Conservation (phyloP, 257 asterid species). For the Jacaranda mimosifolia region DNA sequence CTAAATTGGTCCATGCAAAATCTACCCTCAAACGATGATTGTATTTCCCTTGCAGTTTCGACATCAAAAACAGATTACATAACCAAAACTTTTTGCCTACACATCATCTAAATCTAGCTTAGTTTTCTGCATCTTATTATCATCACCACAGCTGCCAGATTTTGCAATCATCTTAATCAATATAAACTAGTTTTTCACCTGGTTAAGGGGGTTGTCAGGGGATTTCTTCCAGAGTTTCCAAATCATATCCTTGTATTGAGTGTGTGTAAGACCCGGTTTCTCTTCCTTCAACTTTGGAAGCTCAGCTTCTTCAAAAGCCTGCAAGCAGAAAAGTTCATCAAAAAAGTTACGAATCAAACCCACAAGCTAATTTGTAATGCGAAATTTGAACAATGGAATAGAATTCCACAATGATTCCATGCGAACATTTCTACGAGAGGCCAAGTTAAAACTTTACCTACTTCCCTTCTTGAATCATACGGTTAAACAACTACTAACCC, state of each 20-base stretch:
- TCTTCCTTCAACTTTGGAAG: slow-evolving; percentile 61
- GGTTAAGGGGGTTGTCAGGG: slow-evolving; percentile 92
- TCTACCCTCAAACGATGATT: background rate
- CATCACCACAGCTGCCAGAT: background rate
- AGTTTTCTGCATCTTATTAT: background rate
- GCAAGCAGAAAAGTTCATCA: slow-evolving; percentile 23
- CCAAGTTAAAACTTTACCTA: background rate
- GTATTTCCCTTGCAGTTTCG: background rate
- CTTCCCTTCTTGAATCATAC: slow-evolving; percentile 21
- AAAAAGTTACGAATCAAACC: background rate
- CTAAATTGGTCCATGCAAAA: background rate
- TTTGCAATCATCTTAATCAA: slow-evolving; percentile 2
- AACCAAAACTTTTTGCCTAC: background rate
- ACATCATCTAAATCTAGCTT: background rate
- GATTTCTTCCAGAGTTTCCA: slow-evolving; percentile 98
- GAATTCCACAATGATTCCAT: background rate
- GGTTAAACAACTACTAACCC: slow-evolving; percentile 4
- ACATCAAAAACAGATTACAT: background rate
- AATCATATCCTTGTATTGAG: slow-evolving; percentile 80
- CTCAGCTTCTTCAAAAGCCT: slow-evolving; percentile 78
- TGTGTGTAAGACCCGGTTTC: slow-evolving; percentile 69
- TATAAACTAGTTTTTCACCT: slow-evolving; percentile 49
- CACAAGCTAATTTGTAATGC: slow-evolving; percentile 35
- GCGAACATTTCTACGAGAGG: background rate
- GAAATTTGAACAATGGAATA: background rate